Evolutionary conservation across 164 flowering plant species (phyloP), one percentile per base, ranked within the genome.

Genomic region (Vitis rupestris): DNA sequence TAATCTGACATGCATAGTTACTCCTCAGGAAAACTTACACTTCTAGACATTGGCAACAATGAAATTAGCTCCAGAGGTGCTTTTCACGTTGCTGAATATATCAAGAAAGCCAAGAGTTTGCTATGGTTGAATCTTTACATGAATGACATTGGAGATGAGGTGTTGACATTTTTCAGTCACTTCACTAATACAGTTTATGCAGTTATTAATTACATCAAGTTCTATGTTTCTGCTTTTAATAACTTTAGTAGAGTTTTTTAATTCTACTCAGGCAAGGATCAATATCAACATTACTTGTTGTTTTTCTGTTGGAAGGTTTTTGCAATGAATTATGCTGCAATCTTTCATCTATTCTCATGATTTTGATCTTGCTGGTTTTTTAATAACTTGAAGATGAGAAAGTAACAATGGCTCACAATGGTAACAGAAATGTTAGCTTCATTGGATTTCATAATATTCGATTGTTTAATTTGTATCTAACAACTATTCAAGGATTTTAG

Each of bases 71-170:
- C 97, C 55, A 83, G 77, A 81, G 99, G 99, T 63, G 97, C 98
- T 61, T 84, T 73, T 70, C 87, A 88, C 79, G 89, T 93, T 75
- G 96, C 98, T 53, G 98, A 91, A 75, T 93, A 81, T 70, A 59
- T 91, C 61, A 90, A 88, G 84, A 93, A 78, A 72, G 86, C 85
- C 84, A 96, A 91, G 81, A 79, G 82, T 74, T 83, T 96, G 78
- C 65, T 79, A 54, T 88, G 88, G 91, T 76, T 95, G 80, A 93
- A 85, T 78, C 81, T 93, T 64, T 90, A 86, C 83, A 95, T 93
- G 98, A 95, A 95, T 81, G 98, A 95, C 76, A 95, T 95, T 63
- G 82, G 93, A 68, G 98, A 95, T 70, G 98, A 95, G 99, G 98
- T 95, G 84, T 3, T 58, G 19, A 63, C 10, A 27, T 37, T 23